Percentiles rank a stretch among this genome's conserved stretches.
These are phyloP conservation scores for Lolium multiflorum DNA, from an alignment of 176 grass and related monocot species.

Conservation along the genomic window DNA sequence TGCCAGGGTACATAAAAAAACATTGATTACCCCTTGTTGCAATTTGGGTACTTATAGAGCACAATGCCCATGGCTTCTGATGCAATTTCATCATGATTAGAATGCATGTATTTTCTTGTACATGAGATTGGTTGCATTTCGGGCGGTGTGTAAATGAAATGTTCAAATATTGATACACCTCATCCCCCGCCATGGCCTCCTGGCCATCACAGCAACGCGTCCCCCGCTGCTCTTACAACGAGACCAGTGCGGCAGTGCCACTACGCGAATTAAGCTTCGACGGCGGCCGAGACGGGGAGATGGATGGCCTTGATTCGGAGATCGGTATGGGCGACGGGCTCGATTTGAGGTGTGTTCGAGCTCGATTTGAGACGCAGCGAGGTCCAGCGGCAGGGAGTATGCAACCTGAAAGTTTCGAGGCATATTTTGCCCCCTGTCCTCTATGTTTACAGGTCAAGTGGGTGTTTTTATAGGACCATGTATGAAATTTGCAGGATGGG, in stretches of 20 bases:
- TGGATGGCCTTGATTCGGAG: too few relatives aligned
- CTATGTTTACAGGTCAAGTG: neutral
- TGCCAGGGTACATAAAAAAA: neutral
- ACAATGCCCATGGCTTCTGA: neutral
- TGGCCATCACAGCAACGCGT: too few relatives aligned
- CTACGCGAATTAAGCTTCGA: too few relatives aligned
- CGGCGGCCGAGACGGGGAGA: too few relatives aligned
- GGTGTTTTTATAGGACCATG: neutral
- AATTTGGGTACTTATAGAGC: neutral
- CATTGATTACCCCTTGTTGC: neutral
- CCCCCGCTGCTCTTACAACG: too few relatives aligned
- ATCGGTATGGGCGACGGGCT: too few relatives aligned
- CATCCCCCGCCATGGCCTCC: neutral
- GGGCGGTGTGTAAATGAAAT: neutral
- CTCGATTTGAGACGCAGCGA: neutral
- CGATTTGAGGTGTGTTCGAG: neutral
- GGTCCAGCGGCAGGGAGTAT: neutral
- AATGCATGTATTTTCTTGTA: neutral
- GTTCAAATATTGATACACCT: neutral
- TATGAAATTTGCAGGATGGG: neutral
- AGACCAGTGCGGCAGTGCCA: too few relatives aligned
- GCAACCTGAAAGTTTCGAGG: neutral
- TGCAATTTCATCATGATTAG: neutral
- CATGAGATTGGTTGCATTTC: constrained; percentile 1
- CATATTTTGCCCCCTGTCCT: neutral